Conservation (phyloP, 1,284 basidiomycete species). For the Moesziomyces sp. region DNA sequence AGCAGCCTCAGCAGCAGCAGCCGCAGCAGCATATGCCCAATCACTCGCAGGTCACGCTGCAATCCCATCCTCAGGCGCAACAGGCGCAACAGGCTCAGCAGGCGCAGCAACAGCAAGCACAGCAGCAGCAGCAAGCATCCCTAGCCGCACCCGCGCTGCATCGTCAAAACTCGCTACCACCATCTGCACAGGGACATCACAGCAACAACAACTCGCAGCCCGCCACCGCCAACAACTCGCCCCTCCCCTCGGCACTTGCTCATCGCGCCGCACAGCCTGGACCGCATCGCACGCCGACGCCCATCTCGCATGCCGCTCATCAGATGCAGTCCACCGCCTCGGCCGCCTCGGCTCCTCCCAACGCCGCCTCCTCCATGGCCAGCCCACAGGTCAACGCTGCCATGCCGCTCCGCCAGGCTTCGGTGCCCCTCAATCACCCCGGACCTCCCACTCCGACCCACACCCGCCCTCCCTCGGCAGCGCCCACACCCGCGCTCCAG, state of each 20-base stretch:
- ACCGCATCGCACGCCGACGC: slow-evolving; percentile 36
- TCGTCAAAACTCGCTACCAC: slow-evolving; percentile 18
- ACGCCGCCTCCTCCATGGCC: slow-evolving; percentile 8
- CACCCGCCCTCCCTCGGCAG: slow-evolving; percentile 37
- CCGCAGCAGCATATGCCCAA: slow-evolving; percentile 17
- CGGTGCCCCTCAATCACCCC: slow-evolving; percentile 29
- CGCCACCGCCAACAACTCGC: slow-evolving; percentile 30
- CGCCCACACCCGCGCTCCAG: slow-evolving; percentile 35
- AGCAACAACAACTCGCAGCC: slow-evolving; percentile 28
- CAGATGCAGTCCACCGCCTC: slow-evolving; percentile 29
- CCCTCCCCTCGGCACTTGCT: slow-evolving; percentile 19
- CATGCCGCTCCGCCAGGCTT: slow-evolving; percentile 30
- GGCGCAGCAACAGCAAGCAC: slow-evolving; percentile 9
- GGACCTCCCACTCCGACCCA: slow-evolving; percentile 36
- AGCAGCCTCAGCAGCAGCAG: slow-evolving; percentile 16
- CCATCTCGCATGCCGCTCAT: slow-evolving; percentile 17
- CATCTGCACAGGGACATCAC: slow-evolving; percentile 5
- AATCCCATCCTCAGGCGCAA: slow-evolving; percentile 32
- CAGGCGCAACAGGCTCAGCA: slow-evolving; percentile 24
- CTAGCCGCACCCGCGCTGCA: slow-evolving; percentile 10
- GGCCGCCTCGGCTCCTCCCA: slow-evolving; percentile 13
- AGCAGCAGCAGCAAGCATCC: slow-evolving; percentile 7
- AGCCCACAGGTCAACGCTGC: slow-evolving; percentile 36
- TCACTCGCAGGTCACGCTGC: slow-evolving; percentile 26
- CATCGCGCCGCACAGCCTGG: slow-evolving; percentile 24